Percentiles rank a stretch among this genome's conserved stretches.
Evolutionary conservation across 2,329 filamentous ascomycete species (phyloP).

Genomic region (Ophiosphaerella herpotricha): DNA sequence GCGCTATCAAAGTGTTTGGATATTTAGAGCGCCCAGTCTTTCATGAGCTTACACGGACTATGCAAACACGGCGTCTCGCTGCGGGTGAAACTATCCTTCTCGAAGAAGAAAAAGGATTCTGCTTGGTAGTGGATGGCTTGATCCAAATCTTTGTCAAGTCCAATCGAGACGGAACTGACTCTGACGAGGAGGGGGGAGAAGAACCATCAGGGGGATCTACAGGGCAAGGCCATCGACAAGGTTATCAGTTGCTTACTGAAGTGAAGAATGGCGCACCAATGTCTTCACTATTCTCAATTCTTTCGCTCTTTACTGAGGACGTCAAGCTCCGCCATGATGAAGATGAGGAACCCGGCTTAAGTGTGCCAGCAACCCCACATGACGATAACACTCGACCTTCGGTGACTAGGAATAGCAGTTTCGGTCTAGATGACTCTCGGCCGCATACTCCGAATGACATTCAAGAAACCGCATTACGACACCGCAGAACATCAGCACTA

Average conservation of each 20-base stretch:
- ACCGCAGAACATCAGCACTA: constrained; percentile 37
- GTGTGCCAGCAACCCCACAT: constrained; percentile 33
- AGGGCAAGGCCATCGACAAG: constrained; percentile 68
- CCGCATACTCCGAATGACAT: constrained; percentile 35
- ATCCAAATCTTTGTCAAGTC: constrained; percentile 99
- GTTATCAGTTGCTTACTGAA: constrained; percentile 93
- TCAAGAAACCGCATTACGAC: constrained; percentile 21
- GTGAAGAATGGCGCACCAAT: constrained; percentile 97
- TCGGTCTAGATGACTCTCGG: constrained; percentile 38
- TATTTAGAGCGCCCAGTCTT: constrained; percentile 96
- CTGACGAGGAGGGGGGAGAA: constrained; percentile 53
- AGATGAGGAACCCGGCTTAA: constrained; percentile 61
- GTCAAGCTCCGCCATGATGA: constrained; percentile 74
- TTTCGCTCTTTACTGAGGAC: constrained; percentile 96
- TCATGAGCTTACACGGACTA: constrained; percentile 93
- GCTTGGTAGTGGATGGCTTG: constrained; percentile 91
- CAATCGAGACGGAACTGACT: constrained; percentile 55
- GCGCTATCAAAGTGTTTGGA: constrained; percentile 98
- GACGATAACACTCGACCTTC: constrained; percentile 22
- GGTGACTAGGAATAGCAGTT: constrained; percentile 32
- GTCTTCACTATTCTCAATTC: constrained; percentile 96
- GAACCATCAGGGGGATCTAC: constrained; percentile 63
- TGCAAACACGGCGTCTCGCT: constrained; percentile 96
- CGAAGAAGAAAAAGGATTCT: constrained; percentile 98
- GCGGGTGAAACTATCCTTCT: constrained; percentile 93